Percentiles rank a stretch among this genome's conserved stretches.
Evolutionary conservation across 2,329 filamentous ascomycete genomes (phyloP).

Genomic region (Podosphaera aphanis): DNA sequence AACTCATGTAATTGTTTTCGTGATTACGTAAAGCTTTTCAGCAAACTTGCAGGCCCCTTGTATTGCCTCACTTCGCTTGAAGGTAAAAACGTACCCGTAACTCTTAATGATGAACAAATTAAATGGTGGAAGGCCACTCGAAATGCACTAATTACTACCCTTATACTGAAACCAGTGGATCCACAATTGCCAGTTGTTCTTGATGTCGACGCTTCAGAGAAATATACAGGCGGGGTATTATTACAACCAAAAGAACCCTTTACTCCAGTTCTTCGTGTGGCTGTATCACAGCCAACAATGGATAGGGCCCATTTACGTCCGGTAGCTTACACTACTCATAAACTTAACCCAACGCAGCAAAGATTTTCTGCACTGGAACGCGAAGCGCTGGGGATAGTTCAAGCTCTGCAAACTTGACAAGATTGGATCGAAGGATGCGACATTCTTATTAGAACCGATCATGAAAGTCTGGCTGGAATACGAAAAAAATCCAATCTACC

Average conservation of each 20-base stretch:
- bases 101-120: not conserved
- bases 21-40: not conserved
- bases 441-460: not conserved
- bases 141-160: conserved; percentile 1
- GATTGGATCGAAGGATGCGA: not conserved
- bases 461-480: not conserved
- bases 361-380: not conserved
- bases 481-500: not conserved
- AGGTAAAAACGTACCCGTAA: not conserved
- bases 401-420: conserved; percentile 1
- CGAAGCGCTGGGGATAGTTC: not conserved
- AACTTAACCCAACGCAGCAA: not conserved
- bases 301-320: not conserved
- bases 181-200: not conserved
- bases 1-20: conserved; percentile 1
- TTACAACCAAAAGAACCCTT: not conserved
- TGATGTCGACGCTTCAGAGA: not conserved
- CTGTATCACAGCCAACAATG: not conserved
- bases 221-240: not conserved
- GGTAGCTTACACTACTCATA: not conserved
- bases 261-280: not conserved
- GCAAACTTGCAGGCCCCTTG: not conserved
- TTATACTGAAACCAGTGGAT: not conserved
- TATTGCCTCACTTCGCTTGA: not conserved
- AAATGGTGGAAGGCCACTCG: not conserved